These are phyloP conservation scores for Lobosporangium transversale DNA, from an alignment of 192 early-diverging fungal genomes.

Conservation along the genomic window DNA sequence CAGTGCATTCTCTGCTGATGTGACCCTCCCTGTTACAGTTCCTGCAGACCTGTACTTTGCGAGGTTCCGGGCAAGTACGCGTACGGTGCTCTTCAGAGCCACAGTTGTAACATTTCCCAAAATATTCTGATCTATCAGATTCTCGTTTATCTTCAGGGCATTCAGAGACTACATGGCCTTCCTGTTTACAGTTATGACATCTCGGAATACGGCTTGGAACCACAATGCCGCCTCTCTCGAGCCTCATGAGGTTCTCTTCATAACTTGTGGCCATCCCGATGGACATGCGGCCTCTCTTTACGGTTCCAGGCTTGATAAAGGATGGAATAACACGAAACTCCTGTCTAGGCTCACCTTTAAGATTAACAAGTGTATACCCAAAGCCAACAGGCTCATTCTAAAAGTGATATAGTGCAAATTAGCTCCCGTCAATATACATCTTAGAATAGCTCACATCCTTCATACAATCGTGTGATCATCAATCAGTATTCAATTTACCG, in stretches of 20 bases:
- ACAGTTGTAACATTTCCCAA: slow-evolving; percentile 59
- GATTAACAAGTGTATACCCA: slow-evolving; percentile 48
- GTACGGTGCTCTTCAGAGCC: slow-evolving; percentile 58
- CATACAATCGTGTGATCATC: too few relatives aligned
- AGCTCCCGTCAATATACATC: too few relatives aligned
- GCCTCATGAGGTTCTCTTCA: slow-evolving; percentile 32
- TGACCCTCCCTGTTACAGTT: slow-evolving; percentile 62
- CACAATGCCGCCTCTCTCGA: slow-evolving; percentile 20
- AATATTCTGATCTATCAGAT: slow-evolving; percentile 29
- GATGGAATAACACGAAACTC: slow-evolving; percentile 33
- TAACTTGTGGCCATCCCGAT: slow-evolving; percentile 31
- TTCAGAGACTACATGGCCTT: slow-evolving; percentile 57
- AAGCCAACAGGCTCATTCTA: slow-evolving; percentile 33
- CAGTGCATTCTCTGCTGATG: slow-evolving; percentile 57
- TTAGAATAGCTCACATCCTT: too few relatives aligned
- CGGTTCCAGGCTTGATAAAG: slow-evolving; percentile 37
- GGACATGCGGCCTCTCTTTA: slow-evolving; percentile 35
- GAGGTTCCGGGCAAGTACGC: slow-evolving; percentile 56
- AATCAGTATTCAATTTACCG: not conserved
- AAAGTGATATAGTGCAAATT: not conserved
- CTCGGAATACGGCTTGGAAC: slow-evolving; percentile 39
- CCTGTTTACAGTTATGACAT: slow-evolving; percentile 62
- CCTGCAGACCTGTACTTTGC: slow-evolving; percentile 56
- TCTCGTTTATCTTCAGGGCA: slow-evolving; percentile 47
- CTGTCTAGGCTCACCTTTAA: slow-evolving; percentile 24